A percentile compares a stretch with the other conserved stretches of the same genome.
Conservation (phyloP, 1,284 basidiomycete genomes). For the Marasmius oreades region DNA sequence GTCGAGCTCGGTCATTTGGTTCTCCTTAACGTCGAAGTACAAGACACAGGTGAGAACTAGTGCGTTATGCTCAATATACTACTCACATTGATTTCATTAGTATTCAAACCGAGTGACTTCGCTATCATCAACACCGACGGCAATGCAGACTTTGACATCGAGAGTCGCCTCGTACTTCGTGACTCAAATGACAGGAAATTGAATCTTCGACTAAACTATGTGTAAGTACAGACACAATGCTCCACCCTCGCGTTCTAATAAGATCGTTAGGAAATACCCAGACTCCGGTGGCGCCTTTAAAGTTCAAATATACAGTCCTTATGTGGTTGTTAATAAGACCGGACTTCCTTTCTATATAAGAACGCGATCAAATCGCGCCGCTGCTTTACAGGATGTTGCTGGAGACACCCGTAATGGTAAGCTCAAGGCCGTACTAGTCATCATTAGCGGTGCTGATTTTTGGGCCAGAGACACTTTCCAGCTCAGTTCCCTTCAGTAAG, state of each 20-base stretch:
- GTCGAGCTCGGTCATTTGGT: conserved; percentile 94
- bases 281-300: conserved; percentile 98
- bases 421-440: conserved; percentile 11
- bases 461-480: conserved; percentile 49
- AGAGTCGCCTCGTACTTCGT: conserved; percentile 68
- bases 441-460: conserved; percentile 10
- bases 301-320: conserved; percentile 95
- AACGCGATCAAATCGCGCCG: conserved; percentile 67
- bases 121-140: conserved; percentile 96
- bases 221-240: conserved; percentile 46
- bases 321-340: conserved; percentile 92
- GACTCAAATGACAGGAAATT: conserved; percentile 81
- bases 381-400: conserved; percentile 78
- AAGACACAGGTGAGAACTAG: conserved; percentile 77
- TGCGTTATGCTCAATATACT: not conserved
- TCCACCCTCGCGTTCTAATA: not conserved
- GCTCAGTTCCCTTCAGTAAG: conserved; percentile 76
- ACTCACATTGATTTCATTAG: conserved; percentile 33
- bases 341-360: conserved; percentile 81
- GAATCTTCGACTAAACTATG: conserved; percentile 83
- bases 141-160: conserved; percentile 86
- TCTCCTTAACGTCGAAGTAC: conserved; percentile 86
- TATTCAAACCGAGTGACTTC: conserved; percentile 97
- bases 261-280: conserved; percentile 63
- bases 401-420: conserved; percentile 67